Percentiles rank a stretch among this genome's conserved stretches.
Conservation (phyloP, 441 rosid genomes). For the Aquilaria agallochum region DNA sequence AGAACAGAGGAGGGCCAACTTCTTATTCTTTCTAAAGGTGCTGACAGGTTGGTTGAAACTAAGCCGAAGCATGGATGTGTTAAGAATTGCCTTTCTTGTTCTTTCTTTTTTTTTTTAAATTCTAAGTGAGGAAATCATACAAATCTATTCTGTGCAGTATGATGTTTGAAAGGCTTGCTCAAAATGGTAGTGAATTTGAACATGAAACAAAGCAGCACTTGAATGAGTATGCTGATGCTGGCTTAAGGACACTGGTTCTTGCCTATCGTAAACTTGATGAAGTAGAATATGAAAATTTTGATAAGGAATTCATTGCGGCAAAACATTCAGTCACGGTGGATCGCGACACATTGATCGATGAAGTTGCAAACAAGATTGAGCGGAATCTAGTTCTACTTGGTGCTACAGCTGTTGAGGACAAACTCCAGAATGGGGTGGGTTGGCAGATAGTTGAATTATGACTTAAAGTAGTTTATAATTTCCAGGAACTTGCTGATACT, state of each 20-base stretch:
- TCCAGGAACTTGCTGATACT: neutral
- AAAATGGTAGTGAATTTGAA: constrained; percentile 38
- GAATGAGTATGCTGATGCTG: constrained; percentile 72
- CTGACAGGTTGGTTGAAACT: constrained; percentile 48
- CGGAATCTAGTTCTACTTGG: constrained; percentile 63
- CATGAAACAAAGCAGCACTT: constrained; percentile 52
- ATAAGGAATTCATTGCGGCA: constrained; percentile 46
- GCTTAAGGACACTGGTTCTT: constrained; percentile 62
- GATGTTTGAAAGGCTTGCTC: constrained; percentile 59
- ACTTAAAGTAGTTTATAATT: neutral
- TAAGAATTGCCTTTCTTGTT: neutral
- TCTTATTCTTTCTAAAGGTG: constrained; percentile 56
- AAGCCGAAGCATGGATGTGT: neutral
- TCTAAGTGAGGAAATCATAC: constrained; percentile 1
- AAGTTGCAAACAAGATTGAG: constrained; percentile 49
- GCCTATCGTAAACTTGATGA: constrained; percentile 67
- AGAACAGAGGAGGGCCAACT: constrained; percentile 45
- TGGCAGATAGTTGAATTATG: constrained; percentile 14
- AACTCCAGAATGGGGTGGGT: constrained; percentile 73
- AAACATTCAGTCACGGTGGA: constrained; percentile 47
- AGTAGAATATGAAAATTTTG: constrained; percentile 44
- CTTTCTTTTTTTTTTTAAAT: constrained; percentile 9
- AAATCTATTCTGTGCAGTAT: constrained; percentile 35
- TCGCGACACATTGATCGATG: constrained; percentile 53
- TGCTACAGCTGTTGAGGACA: constrained; percentile 85